A percentile compares a stretch with the other conserved stretches of the same genome.
These are phyloP conservation scores for Aureobasidium sp. DNA, from an alignment of 2,329 filamentous ascomycete species.

Conservation along the genomic window DNA sequence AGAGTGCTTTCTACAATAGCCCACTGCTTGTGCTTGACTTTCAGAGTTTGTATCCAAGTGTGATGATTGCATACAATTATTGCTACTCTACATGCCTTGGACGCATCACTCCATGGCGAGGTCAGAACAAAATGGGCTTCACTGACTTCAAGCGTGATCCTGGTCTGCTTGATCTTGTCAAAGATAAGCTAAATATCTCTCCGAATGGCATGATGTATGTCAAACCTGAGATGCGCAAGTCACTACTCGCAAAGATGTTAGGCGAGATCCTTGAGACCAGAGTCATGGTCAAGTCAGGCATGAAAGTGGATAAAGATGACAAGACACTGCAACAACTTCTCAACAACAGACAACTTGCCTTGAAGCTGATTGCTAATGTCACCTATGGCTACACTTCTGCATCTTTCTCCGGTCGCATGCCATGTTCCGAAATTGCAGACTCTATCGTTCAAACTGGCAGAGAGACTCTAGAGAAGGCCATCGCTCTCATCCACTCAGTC, in stretches of 20 bases:
- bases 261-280: slow-evolving; percentile 91
- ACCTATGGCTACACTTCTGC: slow-evolving; percentile 98
- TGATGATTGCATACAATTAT: slow-evolving; percentile 99
- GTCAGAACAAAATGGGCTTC: slow-evolving; percentile 90
- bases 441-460: slow-evolving; percentile 95
- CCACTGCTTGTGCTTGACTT: slow-evolving; percentile 91
- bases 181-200: slow-evolving; percentile 82
- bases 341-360: slow-evolving; percentile 86
- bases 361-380: slow-evolving; percentile 97
- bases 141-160: slow-evolving; percentile 73
- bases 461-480: slow-evolving; percentile 89
- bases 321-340: slow-evolving; percentile 75
- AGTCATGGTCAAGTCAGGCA: slow-evolving; percentile 95
- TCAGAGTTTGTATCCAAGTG: slow-evolving; percentile 89
- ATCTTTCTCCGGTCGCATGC: slow-evolving; percentile 95
- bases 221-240: slow-evolving; percentile 78
- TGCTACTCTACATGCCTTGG: slow-evolving; percentile 97
- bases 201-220: slow-evolving; percentile 97
- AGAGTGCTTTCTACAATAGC: slow-evolving; percentile 87
- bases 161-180: slow-evolving; percentile 66
- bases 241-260: slow-evolving; percentile 90
- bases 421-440: slow-evolving; percentile 94
- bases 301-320: slow-evolving; percentile 90
- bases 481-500: slow-evolving; percentile 84
- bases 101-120: slow-evolving; percentile 79